A percentile compares a stretch with the other conserved stretches of the same genome.
Evolutionary conservation across 768 basidiomycete genomes (phyloP).

Genomic region (Tulasnella sp.): DNA sequence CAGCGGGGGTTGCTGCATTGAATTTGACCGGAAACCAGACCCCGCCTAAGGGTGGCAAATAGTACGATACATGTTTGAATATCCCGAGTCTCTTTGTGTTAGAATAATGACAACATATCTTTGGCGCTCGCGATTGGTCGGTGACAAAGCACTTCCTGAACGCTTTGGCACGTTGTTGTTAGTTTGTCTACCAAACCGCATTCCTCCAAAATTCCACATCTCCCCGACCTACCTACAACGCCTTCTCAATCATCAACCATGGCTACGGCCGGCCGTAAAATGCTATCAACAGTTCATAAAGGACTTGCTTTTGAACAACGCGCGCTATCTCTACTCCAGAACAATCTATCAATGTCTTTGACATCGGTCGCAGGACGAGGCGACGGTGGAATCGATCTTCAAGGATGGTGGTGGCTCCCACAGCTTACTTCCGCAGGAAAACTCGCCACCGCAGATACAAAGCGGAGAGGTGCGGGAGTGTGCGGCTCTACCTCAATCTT

Average conservation of each 20-base stretch:
- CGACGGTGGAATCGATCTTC: constrained; percentile 86
- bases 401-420: constrained; percentile 94
- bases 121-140: not conserved
- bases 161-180: not conserved
- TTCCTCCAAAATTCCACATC: not conserved
- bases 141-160: not conserved
- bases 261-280: constrained; percentile 3
- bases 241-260: not conserved
- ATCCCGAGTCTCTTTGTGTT: not conserved
- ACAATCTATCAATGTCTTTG: constrained; percentile 73
- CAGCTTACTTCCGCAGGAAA: not conserved
- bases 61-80: not conserved
- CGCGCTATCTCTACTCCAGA: constrained; percentile 55
- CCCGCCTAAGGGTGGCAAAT: not conserved
- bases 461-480: not conserved
- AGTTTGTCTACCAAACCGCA: not conserved
- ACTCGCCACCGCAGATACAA: not conserved
- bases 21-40: not conserved
- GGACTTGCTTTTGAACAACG: constrained; percentile 74
- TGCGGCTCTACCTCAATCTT: not conserved
- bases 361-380: constrained; percentile 73
- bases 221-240: not conserved
- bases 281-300: constrained; percentile 53
- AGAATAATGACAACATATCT: not conserved
- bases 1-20: not conserved